Percentiles rank a stretch among this genome's conserved stretches.
Conservation (phyloP, 805 yeast species). For the Wickerhamomyces ciferrii region DNA sequence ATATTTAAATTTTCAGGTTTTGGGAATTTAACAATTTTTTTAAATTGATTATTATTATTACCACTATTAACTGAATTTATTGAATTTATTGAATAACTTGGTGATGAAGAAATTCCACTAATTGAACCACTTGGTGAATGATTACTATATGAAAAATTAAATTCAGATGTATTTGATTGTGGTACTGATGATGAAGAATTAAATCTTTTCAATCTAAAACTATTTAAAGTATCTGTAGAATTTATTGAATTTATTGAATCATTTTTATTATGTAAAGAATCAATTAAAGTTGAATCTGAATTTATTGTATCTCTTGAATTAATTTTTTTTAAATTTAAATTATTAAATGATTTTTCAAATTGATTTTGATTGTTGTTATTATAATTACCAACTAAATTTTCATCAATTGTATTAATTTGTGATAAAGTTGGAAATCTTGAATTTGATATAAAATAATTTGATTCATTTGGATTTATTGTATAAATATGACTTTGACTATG, state of each 20-base stretch:
- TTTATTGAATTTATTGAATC: constrained; percentile 13
- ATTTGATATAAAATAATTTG: neutral
- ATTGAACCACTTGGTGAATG: constrained; percentile 1
- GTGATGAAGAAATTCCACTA: neutral
- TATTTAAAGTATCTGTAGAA: constrained; percentile 14
- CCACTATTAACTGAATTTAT: neutral
- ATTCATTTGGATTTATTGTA: neutral
- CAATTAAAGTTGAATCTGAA: constrained; percentile 7
- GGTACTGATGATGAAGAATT: constrained; percentile 5
- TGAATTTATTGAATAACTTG: neutral
- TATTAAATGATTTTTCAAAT: neutral
- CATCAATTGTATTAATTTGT: neutral
- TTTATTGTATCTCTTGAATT: constrained; percentile 9
- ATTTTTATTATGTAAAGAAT: constrained; percentile 11
- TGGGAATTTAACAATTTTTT: constrained; percentile 12
- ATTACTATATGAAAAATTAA: constrained; percentile 4
- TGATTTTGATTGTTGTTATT: neutral
- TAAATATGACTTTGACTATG: neutral
- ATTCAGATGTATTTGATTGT: neutral
- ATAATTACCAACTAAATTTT: neutral
- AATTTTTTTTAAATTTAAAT: constrained; percentile 2
- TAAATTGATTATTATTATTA: neutral
- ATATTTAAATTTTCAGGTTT: constrained; percentile 9
- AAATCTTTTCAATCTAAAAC: constrained; percentile 12
- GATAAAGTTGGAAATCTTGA: neutral